Evolutionary conservation across 192 early-diverging fungal species (phyloP).

Genomic region (Coemansia sp.): DNA sequence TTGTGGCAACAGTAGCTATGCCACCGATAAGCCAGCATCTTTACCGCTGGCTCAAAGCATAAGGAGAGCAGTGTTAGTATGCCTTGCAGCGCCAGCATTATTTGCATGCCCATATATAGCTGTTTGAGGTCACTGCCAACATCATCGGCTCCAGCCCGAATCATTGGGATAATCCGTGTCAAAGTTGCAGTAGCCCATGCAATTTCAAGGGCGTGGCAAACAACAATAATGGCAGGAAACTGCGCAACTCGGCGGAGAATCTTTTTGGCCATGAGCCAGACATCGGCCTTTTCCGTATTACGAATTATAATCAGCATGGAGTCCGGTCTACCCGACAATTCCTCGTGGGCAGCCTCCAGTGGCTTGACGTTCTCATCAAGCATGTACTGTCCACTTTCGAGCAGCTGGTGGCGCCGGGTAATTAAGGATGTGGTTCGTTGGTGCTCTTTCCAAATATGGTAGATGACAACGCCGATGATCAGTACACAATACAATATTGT

Average conservation of each 20-base stretch:
- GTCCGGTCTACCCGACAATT: background rate
- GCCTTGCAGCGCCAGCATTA: constrained; percentile 25
- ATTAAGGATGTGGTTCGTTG: constrained; percentile 9
- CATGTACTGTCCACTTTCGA: background rate
- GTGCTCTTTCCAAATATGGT: constrained; percentile 9
- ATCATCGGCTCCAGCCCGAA: constrained; percentile 1
- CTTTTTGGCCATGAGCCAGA: constrained; percentile 23
- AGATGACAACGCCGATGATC: constrained; percentile 17
- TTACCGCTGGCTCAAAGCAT: constrained; percentile 20
- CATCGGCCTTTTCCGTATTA: constrained; percentile 1
- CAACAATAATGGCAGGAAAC: constrained; percentile 25
- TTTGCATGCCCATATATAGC: constrained; percentile 25
- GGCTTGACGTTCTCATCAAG: too few relatives aligned
- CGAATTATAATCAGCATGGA: constrained; percentile 16
- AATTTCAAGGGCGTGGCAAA: constrained; percentile 23
- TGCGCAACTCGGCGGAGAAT: constrained; percentile 32
- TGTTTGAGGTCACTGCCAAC: constrained; percentile 11
- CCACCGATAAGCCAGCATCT: constrained; percentile 5
- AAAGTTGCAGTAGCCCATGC: constrained; percentile 28
- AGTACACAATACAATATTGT: constrained; percentile 16
- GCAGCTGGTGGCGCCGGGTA: constrained; percentile 2
- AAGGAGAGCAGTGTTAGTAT: constrained; percentile 20
- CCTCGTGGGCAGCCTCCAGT: background rate
- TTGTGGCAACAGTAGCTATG: background rate
- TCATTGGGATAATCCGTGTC: constrained; percentile 11